Conservation (phyloP, 148 eudicot species). For the Arbutus unedo region DNA sequence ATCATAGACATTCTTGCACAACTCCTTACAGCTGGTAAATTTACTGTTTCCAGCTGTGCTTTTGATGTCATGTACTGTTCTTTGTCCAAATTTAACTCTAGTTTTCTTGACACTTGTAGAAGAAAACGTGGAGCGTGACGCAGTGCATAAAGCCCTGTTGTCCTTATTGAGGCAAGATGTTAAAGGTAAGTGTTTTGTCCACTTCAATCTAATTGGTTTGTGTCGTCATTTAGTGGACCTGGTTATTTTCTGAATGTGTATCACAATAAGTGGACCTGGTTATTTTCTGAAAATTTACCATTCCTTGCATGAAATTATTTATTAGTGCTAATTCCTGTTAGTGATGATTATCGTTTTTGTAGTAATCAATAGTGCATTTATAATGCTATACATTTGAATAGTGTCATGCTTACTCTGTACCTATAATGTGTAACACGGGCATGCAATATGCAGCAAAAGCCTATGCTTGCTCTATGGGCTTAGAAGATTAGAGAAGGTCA, state of each 20-base stretch:
- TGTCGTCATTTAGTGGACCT: not conserved
- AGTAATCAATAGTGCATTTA: not conserved
- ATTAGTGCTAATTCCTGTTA: not conserved
- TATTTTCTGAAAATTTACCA: not conserved
- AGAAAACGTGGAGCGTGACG: conserved; percentile 97
- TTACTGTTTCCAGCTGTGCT: conserved; percentile 12
- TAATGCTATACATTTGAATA: not conserved
- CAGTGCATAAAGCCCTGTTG: conserved; percentile 89
- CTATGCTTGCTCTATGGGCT: not conserved
- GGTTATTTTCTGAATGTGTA: not conserved
- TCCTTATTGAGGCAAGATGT: conserved; percentile 95
- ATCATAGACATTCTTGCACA: conserved; percentile 92
- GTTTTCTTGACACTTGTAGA: conserved; percentile 40
- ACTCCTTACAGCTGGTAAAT: conserved; percentile 83
- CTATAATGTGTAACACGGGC: not conserved
- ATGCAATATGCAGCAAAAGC: not conserved
- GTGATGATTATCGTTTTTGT: not conserved
- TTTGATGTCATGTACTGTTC: not conserved
- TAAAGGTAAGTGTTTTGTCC: conserved; percentile 52
- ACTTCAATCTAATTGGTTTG: not conserved
- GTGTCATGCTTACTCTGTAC: conserved; percentile 1
- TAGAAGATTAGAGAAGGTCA: not conserved
- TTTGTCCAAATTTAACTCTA: not conserved
- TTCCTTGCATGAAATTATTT: not conserved
- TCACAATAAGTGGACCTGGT: not conserved